Percentiles rank a stretch among this genome's conserved stretches.
Evolutionary conservation across 305 asterid species (phyloP).

Genomic region (Solanum aculeatissimum): DNA sequence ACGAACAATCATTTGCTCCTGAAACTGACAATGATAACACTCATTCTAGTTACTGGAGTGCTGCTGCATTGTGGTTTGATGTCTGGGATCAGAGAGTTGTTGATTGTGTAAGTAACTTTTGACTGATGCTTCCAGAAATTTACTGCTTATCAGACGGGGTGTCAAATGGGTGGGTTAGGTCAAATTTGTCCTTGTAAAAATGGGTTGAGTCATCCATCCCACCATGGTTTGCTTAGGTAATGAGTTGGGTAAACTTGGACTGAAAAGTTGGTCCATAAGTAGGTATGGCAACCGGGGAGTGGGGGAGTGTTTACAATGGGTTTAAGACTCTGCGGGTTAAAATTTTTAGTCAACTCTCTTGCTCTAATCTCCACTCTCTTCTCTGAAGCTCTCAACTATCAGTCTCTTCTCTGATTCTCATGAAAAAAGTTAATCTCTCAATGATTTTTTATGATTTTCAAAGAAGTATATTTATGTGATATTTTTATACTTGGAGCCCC

Average conservation of each 20-base stretch:
- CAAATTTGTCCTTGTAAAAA: neutral
- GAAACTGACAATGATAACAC: slow-evolving; percentile 66
- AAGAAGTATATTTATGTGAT: neutral
- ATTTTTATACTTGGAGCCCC: neutral
- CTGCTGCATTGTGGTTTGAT: slow-evolving; percentile 94
- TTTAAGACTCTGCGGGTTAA: neutral
- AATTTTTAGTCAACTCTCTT: neutral
- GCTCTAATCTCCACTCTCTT: neutral
- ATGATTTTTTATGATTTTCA: neutral
- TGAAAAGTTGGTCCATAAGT: neutral
- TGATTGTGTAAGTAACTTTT: slow-evolving; percentile 67
- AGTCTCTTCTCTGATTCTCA: neutral
- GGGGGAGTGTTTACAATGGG: neutral
- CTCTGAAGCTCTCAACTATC: neutral
- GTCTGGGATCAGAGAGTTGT: slow-evolving; percentile 91
- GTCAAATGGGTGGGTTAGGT: neutral
- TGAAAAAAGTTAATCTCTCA: neutral
- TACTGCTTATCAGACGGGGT: neutral
- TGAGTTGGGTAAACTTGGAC: neutral
- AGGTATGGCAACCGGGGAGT: neutral
- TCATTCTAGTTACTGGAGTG: slow-evolving; percentile 87
- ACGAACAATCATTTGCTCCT: slow-evolving; percentile 39
- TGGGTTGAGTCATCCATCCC: neutral
- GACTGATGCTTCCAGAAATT: neutral
- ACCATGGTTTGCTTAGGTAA: neutral